Evolutionary conservation across 192 early-diverging fungal genomes (phyloP), one percentile per base, ranked within the genome.

Genomic region (Thamnidium elegans): DNA sequence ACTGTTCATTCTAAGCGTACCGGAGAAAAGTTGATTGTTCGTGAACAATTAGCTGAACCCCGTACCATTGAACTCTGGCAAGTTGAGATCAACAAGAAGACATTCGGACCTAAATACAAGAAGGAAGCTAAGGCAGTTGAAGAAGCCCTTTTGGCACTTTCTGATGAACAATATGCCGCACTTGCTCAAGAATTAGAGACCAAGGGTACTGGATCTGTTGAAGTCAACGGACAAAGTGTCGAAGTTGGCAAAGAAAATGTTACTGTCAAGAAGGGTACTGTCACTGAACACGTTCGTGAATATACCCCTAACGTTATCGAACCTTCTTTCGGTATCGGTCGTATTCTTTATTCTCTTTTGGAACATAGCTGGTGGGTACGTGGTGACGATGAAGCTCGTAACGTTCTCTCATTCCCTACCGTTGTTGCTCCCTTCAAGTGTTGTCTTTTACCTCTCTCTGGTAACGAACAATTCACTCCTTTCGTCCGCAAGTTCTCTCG

Each of bases 271-370:
- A 55, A 61, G 17, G 72, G 66, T 17, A 77, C 71, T 17, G 65
- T 77, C 19, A 77, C 78, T 20, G 75, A 80, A 50, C 66, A 80
- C 58, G 67, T 95, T 20, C 92, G 95, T 75, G 95, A 98, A 78
- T 99, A 90, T 80, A 90, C 81, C 19, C 97, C 97, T 50, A 99
- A 94, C 71, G 97, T 99, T 69, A 98, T 99, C 73, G 97, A 99
- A 79, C 97, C 97, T 23, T 98, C 97, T 31, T 99, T 99, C 79
- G 97, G 96, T 83, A 90, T 99, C 62, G 94, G 96, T 60, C 94
- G 97, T 67, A 98, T 99, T 55, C 78, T 99, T 60, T 96, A 97
- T 77, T 87, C 93, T 47, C 88, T 98, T 23, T 80, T 99, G 65
- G 97, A 99, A 78, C 97, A 99, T 77, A 84, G 87, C 55, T 98